Conservation (phyloP, 2,329 filamentous ascomycete species). For the Aspergillus fischeri region DNA sequence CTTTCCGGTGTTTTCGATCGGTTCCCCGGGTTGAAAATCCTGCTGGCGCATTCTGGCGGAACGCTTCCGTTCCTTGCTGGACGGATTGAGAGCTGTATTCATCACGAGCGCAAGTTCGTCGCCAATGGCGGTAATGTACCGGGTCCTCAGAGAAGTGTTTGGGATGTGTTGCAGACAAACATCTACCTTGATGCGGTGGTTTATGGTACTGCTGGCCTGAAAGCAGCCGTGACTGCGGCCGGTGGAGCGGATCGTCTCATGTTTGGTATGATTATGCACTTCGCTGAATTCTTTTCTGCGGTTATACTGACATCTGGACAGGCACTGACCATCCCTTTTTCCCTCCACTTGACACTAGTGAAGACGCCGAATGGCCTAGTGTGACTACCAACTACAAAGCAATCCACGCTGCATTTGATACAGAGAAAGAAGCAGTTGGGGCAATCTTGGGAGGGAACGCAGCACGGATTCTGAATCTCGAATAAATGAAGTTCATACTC, state of each 20-base stretch:
- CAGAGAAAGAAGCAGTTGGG: conserved; percentile 26
- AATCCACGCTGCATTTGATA: conserved; percentile 35
- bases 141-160: conserved; percentile 55
- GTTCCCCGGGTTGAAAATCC: conserved; percentile 63
- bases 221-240: conserved; percentile 72
- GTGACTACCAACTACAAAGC: conserved; percentile 46
- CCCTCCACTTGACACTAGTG: conserved; percentile 34
- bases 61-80: conserved; percentile 86
- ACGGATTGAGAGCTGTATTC: conserved; percentile 79
- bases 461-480: conserved; percentile 38
- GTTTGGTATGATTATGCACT: conserved; percentile 28
- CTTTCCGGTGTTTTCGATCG: conserved; percentile 81
- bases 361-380: conserved; percentile 41
- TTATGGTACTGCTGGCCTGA: conserved; percentile 55
- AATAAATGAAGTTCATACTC: conserved; percentile 8
- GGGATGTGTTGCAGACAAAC: conserved; percentile 67
- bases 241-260: conserved; percentile 37
- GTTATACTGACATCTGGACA: conserved; percentile 13
- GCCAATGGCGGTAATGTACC: conserved; percentile 58
- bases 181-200: conserved; percentile 74
- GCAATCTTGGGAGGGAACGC: conserved; percentile 44
- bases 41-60: conserved; percentile 84
- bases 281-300: neutral
- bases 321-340: conserved; percentile 46
- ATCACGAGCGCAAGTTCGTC: conserved; percentile 74